Base-by-base conservation (phyloP, 1,284 basidiomycete genomes). In the Rhizoctonia solani region DNA sequence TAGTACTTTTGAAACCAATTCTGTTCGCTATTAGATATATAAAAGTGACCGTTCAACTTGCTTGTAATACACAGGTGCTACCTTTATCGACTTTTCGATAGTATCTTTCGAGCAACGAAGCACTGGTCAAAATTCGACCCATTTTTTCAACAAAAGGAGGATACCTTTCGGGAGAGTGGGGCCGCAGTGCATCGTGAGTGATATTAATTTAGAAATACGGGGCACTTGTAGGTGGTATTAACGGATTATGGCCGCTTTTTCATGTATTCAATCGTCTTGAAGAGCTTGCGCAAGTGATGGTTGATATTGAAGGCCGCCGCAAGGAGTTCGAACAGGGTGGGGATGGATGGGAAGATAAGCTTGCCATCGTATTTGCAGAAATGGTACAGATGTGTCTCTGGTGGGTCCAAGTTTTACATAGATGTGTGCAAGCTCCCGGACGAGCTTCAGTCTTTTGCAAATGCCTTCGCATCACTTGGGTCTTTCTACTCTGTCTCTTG, bases 341-440 rank as follows among this genome's bases (percentile, higher is more conserved):
- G 1, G 81, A 87, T 69, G 61, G 52, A 1, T 66, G 61, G 61
- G 77, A 82, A 0, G 79, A 79, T 9, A 86, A 86, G 68, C 76
- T 90, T 5, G 79, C 81, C 44, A 79, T 89, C 1, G 75, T 93
- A 19, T 95, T 93, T 77, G 83, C 83, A 71, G 88, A 93, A 76
- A 92, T 95, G 88, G 82, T 93, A 11, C 89, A 93, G 73, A 92
- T 92, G 85, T 92, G 90, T 77, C 81, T 95, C 21, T 95, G 93
- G 92, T 86, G 68, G 56, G 81, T 69, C 16, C 27, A 21, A 27
- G 29, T 16, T 21, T 5, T 61, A 30, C 39, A 34, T 50, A n/a
- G 29, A 19, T 4, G 30, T n/a, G 23, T 58, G 21, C 21, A 4
- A 1, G 5, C 21, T 16, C 4, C 11, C 32, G 32, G 11, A 11